Base-by-base conservation (phyloP, 139 green algal genomes). In the Auxenochlorella pyrenoidosa region DNA sequence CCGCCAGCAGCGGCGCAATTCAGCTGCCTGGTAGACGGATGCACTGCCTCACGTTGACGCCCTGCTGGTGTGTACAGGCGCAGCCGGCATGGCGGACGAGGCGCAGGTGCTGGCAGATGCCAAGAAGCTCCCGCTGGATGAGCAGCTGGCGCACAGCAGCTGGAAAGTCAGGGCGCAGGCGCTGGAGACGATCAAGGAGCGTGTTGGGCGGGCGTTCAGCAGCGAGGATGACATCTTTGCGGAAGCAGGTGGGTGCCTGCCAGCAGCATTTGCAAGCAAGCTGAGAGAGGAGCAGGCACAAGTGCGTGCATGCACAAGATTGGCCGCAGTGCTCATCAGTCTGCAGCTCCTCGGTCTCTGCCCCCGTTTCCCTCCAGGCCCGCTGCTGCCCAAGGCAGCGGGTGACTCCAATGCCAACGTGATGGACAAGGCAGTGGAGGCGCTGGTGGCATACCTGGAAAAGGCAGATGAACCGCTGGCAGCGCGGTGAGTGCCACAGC, bases 381-480 rank as follows among this genome's bases (percentile, higher is more conserved):
- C 87, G 28, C 84, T 99, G 26, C 94, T 99, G 19, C 41, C 89
- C 32, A 99, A 98, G 86, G 95, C 92, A 0, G 91, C 96, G 28
- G 89, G 86, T 5, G 97, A 99, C 70, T 78, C 93, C 19, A 99
- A 99, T 82, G 96, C 96, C 16, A 93, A 96, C 44, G 96, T 95
- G 1, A 91, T 98, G 78, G 97, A 99, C 77, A 98, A 97, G 85
- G 97, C 95, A 0, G 89, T 99, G 59, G 97, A 99, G 32, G 94
- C 95, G 1, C 76, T 97, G 26, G 44, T 82, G 13, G 90, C 91
- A 0, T 97, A 91, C 51, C 88, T 98, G 10, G 76, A 75, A 21
- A 96, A 95, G 51, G 88, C 87, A n/a, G 87, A 87, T 10, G 91
- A 95, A 8, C 78, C 79, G 22, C 83, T 93, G n/a, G 95, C 91